Conservation (phyloP, 805 yeast species). For the Saccharomycopsis sp. region DNA sequence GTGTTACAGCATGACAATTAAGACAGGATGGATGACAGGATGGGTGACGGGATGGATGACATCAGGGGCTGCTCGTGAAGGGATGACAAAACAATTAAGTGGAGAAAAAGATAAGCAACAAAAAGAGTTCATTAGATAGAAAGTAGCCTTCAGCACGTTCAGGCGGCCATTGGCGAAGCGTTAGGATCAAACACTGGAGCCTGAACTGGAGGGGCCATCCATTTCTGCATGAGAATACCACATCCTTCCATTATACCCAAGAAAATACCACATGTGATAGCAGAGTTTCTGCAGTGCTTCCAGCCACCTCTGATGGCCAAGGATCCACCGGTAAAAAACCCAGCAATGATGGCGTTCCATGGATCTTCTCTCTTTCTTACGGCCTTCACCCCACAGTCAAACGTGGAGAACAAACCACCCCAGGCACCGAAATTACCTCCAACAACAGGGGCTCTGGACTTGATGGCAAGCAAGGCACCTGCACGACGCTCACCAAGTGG, state of each 20-base stretch:
- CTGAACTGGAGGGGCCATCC: constrained; percentile 45
- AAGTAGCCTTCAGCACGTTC: not conserved
- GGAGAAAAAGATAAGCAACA: not conserved
- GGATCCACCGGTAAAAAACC: constrained; percentile 97
- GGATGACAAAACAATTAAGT: not conserved
- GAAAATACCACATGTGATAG: constrained; percentile 95
- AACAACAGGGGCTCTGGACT: constrained; percentile 95
- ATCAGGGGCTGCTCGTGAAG: too few relatives aligned
- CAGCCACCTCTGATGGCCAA: constrained; percentile 98
- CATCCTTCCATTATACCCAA: constrained; percentile 97
- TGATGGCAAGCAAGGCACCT: constrained; percentile 85
- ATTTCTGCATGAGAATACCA: constrained; percentile 90
- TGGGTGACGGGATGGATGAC: too few relatives aligned
- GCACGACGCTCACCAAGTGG: constrained; percentile 92
- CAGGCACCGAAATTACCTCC: constrained; percentile 99
- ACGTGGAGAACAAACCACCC: constrained; percentile 97
- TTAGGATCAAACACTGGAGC: constrained; percentile 17
- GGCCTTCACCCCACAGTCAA: constrained; percentile 92
- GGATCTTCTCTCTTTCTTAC: constrained; percentile 97
- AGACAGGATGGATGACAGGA: not conserved
- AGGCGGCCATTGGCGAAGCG: constrained; percentile 4
- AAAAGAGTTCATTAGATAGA: not conserved
- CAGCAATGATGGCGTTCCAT: constrained; percentile 96
- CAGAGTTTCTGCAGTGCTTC: constrained; percentile 93
- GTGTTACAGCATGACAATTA: not conserved